A percentile compares a stretch with the other conserved stretches of the same genome.
Evolutionary conservation across 768 basidiomycete species (phyloP).

Genomic region (Leccinellum albellum): DNA sequence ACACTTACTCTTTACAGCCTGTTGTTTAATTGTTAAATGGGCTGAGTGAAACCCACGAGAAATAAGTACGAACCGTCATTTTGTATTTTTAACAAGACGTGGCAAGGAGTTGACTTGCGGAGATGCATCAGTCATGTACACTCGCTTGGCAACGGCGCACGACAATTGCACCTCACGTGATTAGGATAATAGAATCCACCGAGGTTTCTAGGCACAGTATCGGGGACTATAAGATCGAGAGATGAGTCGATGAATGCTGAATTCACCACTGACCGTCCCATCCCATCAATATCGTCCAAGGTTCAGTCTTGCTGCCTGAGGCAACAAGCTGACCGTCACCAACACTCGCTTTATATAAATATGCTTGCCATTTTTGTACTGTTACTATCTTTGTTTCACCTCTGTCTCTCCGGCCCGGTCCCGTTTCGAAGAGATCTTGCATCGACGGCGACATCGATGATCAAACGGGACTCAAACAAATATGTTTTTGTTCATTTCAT

Average conservation of each 20-base stretch:
- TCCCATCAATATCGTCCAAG: neutral
- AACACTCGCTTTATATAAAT: slow-evolving; percentile 9
- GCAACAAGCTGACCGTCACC: slow-evolving; percentile 8
- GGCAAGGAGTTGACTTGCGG: neutral
- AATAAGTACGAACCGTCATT: too few species aligned
- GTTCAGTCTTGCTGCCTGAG: slow-evolving; percentile 11
- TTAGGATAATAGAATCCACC: neutral
- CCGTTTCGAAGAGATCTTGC: neutral
- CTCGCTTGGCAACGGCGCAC: neutral
- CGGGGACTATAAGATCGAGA: slow-evolving; percentile 8
- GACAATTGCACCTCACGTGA: neutral
- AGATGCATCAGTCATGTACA: neutral
- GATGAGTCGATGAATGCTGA: neutral
- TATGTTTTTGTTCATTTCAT: slow-evolving; percentile 58
- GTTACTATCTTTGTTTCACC: slow-evolving; percentile 5
- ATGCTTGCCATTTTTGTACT: slow-evolving; percentile 16
- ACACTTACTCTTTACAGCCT: neutral
- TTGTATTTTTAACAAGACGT: too few species aligned
- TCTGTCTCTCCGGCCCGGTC: slow-evolving; percentile 16
- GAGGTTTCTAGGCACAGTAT: neutral
- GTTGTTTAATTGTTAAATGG: neutral
- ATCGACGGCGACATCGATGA: neutral
- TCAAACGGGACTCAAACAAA: slow-evolving; percentile 30
- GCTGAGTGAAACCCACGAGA: neutral
- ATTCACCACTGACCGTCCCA: neutral